Evolutionary conservation across 2,329 filamentous ascomycete species (phyloP).

Genomic region (Domatiomyces catenatus): DNA sequence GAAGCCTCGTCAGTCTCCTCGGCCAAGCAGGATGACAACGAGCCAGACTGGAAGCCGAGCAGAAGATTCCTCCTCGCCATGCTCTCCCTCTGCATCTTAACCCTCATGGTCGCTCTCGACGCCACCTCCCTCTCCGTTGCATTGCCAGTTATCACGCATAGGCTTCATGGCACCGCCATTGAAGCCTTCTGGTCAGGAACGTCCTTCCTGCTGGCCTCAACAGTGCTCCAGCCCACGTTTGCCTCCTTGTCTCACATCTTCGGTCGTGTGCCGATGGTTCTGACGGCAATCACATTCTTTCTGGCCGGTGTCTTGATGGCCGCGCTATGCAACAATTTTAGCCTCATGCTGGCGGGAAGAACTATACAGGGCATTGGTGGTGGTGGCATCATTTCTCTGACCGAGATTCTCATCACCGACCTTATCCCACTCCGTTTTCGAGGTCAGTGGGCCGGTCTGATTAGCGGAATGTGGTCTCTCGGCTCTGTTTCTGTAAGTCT

Average conservation of each 20-base stretch:
- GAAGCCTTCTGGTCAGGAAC: constrained; percentile 60
- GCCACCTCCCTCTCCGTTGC: constrained; percentile 51
- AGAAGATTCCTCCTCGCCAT: constrained; percentile 34
- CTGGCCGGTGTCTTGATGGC: constrained; percentile 44
- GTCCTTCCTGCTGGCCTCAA: constrained; percentile 51
- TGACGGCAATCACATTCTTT: constrained; percentile 29
- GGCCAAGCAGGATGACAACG: constrained; percentile 1
- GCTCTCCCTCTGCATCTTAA: constrained; percentile 37
- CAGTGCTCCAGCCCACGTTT: constrained; percentile 40
- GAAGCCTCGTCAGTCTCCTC: constrained; percentile 7
- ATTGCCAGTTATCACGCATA: constrained; percentile 33
- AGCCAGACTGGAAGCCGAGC: constrained; percentile 9
- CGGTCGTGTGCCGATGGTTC: constrained; percentile 29
- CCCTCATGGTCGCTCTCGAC: constrained; percentile 49
- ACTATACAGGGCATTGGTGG: constrained; percentile 44
- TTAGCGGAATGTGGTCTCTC: constrained; percentile 15
- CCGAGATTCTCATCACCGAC: constrained; percentile 31
- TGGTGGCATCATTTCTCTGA: constrained; percentile 30
- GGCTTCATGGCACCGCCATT: constrained; percentile 38
- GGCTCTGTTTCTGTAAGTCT: constrained; percentile 6
- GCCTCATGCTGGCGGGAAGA: constrained; percentile 47
- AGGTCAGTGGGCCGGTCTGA: constrained; percentile 15
- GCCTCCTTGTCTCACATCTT: constrained; percentile 34
- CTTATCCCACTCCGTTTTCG: constrained; percentile 26
- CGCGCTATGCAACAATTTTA: constrained; percentile 41